These are phyloP conservation scores for Lophiostoma macrostomum DNA, from an alignment of 495 filamentous ascomycete species.

Conservation along the genomic window DNA sequence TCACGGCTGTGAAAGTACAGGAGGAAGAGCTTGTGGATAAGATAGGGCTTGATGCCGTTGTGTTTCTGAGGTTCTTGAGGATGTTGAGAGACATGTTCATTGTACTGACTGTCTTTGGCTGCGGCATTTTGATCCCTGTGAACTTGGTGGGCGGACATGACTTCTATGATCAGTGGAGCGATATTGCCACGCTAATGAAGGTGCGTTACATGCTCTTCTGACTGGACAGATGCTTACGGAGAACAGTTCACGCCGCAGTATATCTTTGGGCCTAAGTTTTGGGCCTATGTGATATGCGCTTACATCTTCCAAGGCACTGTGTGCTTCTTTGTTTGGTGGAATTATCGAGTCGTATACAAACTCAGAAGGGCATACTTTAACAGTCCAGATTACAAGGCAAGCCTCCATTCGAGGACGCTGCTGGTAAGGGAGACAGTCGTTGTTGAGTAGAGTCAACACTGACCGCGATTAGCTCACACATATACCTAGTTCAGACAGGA, in stretches of 20 bases:
- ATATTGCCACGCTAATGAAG: slow-evolving; percentile 3
- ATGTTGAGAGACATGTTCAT: slow-evolving; percentile 91
- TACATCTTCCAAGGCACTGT: slow-evolving; percentile 11
- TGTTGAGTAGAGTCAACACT: not conserved
- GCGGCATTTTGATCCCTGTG: slow-evolving; percentile 74
- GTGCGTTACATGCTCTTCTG: no score
- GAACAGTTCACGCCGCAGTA: slow-evolving; percentile 13
- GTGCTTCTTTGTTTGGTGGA: slow-evolving; percentile 17
- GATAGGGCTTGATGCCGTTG: slow-evolving; percentile 80
- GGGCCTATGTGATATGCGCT: slow-evolving; percentile 1
- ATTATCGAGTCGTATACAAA: not conserved
- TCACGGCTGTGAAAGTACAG: slow-evolving; percentile 68
- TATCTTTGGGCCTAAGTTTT: slow-evolving; percentile 3
- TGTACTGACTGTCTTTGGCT: slow-evolving; percentile 67
- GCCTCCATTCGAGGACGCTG: slow-evolving; percentile 18
- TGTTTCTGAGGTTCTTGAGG: slow-evolving; percentile 83
- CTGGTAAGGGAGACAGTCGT: not conserved
- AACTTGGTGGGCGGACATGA: slow-evolving; percentile 58
- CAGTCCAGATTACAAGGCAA: slow-evolving; percentile 9
- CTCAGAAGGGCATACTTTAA: slow-evolving; percentile 12
- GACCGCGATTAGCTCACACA: slow-evolving; percentile 53
- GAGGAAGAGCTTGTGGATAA: slow-evolving; percentile 72
- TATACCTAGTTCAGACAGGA: slow-evolving; percentile 3
- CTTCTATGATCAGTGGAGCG: slow-evolving; percentile 7
- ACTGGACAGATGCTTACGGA: no score